Conservation (phyloP, 371 early-diverging fungal species). For the Actinomortierella wolfii region DNA sequence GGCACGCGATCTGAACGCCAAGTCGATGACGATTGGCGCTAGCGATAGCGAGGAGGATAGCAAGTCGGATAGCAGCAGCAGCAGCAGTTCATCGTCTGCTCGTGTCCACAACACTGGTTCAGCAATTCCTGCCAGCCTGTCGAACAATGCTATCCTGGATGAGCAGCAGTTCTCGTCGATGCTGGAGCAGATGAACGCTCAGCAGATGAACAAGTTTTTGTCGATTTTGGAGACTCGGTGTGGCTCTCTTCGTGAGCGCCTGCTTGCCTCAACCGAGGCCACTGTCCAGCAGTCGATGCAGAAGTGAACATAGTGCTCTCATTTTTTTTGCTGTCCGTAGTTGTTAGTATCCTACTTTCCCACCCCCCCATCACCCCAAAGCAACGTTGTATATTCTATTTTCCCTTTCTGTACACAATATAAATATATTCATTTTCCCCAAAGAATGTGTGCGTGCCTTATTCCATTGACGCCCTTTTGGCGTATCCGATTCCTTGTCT, state of each 20-base stretch:
- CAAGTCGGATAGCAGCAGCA: conserved; percentile 13
- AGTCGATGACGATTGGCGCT: not conserved
- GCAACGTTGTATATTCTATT: not conserved
- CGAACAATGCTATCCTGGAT: conserved; percentile 43
- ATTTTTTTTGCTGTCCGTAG: conserved; percentile 8
- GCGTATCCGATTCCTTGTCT: no score
- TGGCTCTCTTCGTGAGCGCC: conserved; percentile 29
- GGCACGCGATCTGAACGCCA: conserved; percentile 15
- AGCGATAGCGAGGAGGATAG: conserved; percentile 38
- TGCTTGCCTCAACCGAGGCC: conserved; percentile 34
- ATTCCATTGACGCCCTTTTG: no score
- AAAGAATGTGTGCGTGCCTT: no score
- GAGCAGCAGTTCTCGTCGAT: conserved; percentile 50
- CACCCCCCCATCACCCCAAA: not conserved
- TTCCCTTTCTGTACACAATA: not conserved
- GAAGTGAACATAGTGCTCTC: conserved; percentile 12
- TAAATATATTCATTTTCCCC: not conserved
- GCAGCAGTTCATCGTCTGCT: conserved; percentile 7
- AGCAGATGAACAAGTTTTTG: conserved; percentile 59
- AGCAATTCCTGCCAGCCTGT: conserved; percentile 8
- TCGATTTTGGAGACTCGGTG: conserved; percentile 52
- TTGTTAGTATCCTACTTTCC: not conserved
- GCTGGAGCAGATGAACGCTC: conserved; percentile 54
- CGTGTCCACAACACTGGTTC: not conserved
- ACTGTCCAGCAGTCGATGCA: conserved; percentile 24